Percentiles rank a stretch among this genome's conserved stretches.
Conservation (phyloP, 345 rosid genomes). For the Erysimum cheiranthoides region DNA sequence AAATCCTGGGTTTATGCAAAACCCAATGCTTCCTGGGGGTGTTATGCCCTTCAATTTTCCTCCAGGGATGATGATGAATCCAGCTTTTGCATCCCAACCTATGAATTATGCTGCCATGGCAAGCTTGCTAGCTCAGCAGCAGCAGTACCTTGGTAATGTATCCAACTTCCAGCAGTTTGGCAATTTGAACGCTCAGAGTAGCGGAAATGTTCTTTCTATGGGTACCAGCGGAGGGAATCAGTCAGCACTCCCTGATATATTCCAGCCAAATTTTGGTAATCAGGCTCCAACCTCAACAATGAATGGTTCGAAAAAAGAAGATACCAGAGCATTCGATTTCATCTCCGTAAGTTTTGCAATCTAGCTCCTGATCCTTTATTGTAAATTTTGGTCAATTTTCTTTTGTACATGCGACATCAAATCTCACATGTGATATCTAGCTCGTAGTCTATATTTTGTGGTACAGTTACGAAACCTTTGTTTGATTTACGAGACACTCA, state of each 20-base stretch:
- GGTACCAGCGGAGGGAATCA: conserved; percentile 54
- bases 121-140: conserved; percentile 68
- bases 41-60: conserved; percentile 62
- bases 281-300: conserved; percentile 64
- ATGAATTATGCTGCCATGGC: conserved; percentile 74
- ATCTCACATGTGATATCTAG: not conserved
- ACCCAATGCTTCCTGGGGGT: conserved; percentile 58
- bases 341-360: conserved; percentile 73
- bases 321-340: conserved; percentile 92
- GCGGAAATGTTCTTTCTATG: conserved; percentile 46
- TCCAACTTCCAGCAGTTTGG: conserved; percentile 77
- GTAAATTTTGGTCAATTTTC: conserved; percentile 8
- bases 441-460: not conserved
- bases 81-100: conserved; percentile 68
- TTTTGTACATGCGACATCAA: not conserved
- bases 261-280: conserved; percentile 68
- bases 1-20: conserved; percentile 52
- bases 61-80: conserved; percentile 72
- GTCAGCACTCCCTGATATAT: conserved; percentile 80
- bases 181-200: conserved; percentile 61
- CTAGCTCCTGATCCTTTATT: conserved; percentile 24
- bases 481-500: conserved; percentile 23
- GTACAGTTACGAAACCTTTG: not conserved
- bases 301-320: conserved; percentile 78
- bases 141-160: conserved; percentile 78